Percentiles rank a stretch among this genome's conserved stretches.
Conservation (phyloP, 768 basidiomycete genomes). For the Lanmaoa rubissima region DNA sequence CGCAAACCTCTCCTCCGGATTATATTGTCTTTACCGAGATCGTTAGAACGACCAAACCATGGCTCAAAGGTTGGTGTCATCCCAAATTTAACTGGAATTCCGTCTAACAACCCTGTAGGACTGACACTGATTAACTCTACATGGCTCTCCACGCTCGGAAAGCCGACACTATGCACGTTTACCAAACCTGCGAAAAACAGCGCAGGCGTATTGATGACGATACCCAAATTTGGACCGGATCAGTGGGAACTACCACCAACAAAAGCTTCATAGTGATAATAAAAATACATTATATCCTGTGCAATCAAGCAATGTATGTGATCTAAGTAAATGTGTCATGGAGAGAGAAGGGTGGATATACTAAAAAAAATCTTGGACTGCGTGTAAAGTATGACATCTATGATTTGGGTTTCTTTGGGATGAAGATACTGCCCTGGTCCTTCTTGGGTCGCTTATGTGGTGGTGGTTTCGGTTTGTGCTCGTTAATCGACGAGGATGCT, state of each 20-base stretch:
- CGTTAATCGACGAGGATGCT: constrained; percentile 14
- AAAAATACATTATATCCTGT: constrained; percentile 19
- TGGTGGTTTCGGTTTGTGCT: constrained; percentile 28
- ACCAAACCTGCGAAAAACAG: constrained; percentile 79
- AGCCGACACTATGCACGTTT: constrained; percentile 79
- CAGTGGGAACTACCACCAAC: constrained; percentile 83
- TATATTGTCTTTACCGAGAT: constrained; percentile 85
- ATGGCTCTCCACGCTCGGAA: constrained; percentile 84
- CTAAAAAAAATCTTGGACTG: neutral
- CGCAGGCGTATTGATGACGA: constrained; percentile 65
- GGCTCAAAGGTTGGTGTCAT: constrained; percentile 65
- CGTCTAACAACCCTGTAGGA: constrained; percentile 40
- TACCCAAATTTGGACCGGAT: constrained; percentile 82
- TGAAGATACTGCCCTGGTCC: constrained; percentile 49
- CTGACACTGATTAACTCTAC: constrained; percentile 82
- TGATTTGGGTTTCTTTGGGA: constrained; percentile 53
- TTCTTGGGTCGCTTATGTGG: constrained; percentile 33
- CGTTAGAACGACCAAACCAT: constrained; percentile 68
- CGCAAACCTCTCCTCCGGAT: constrained; percentile 71
- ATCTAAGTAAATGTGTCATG: constrained; percentile 4
- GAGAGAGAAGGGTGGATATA: neutral
- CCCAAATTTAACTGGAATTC: neutral
- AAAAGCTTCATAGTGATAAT: constrained; percentile 24
- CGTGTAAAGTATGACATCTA: constrained; percentile 13
- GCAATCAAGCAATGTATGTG: constrained; percentile 7